These are phyloP conservation scores for Mycena chlorophos DNA, from an alignment of 768 basidiomycete species.

Conservation along the genomic window DNA sequence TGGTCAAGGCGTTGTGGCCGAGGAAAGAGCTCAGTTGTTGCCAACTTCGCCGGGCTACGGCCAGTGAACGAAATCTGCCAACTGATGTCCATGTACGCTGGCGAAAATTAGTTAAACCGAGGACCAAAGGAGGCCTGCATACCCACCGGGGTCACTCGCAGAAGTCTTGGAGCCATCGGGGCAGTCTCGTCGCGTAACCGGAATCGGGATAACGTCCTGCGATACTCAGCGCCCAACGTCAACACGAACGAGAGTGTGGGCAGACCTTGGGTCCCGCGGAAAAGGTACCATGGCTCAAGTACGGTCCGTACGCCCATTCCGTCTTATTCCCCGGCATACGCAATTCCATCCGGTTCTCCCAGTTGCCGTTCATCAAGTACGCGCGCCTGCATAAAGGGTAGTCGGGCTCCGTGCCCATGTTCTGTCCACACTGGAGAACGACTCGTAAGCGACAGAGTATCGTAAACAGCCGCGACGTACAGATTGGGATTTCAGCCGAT, in stretches of 20 bases:
- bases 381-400: slow-evolving; percentile 25
- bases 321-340: slow-evolving; percentile 13
- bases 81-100: slow-evolving; percentile 29
- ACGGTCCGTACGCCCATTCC: slow-evolving; percentile 35
- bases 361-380: slow-evolving; percentile 29
- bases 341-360: slow-evolving; percentile 33
- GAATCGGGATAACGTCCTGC: slow-evolving; percentile 33
- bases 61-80: slow-evolving; percentile 37
- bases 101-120: not conserved
- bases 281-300: slow-evolving; percentile 21
- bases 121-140: not conserved
- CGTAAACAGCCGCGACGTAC: slow-evolving; percentile 19
- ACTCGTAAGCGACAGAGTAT: not conserved
- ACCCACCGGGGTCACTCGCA: slow-evolving; percentile 9
- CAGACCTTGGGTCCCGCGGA: slow-evolving; percentile 34
- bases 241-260: not conserved
- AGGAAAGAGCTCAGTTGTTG: slow-evolving; percentile 18
- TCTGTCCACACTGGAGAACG: slow-evolving; percentile 25
- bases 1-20: slow-evolving; percentile 7
- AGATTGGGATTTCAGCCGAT: slow-evolving; percentile 20
- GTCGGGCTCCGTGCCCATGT: slow-evolving; percentile 12
- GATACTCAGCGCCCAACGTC: not conserved
- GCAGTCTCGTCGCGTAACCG: slow-evolving; percentile 34
- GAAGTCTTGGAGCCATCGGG: not conserved
- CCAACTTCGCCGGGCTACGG: slow-evolving; percentile 25